Evolutionary conservation across 2,329 filamentous ascomycete species (phyloP), one percentile per base, ranked within the genome.

Genomic region (Zopfia rhizophila): DNA sequence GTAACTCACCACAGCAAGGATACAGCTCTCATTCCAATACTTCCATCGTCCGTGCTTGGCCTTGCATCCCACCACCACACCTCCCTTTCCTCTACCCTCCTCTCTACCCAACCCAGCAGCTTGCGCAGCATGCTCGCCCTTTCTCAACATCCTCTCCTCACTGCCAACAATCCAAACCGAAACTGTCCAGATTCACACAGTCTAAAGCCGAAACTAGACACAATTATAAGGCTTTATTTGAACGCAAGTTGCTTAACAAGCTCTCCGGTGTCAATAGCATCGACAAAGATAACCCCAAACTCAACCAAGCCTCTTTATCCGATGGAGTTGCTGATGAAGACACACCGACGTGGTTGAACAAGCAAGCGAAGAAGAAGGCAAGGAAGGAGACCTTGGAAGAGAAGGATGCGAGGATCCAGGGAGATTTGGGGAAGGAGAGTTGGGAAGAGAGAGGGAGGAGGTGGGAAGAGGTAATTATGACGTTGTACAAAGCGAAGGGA

Each of bases 1-100:
- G 30, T 17, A 18, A 16, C 16, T 13, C 25, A 7, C n/a, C 10
- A 23, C 25, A 18, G 13, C 10, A 16, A 3, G 18, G 13, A 19
- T 31, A 21, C n/a, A n/a, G n/a, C n/a, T n/a, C n/a, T n/a, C n/a
- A 14, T 37, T 23, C 45, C 7, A 48, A 35, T 25, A 24, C 43
- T 8, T 48, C 39, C 4, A 46, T 53, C 17, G 16, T 48, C 10
- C 46, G 38, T 18, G 22, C 54, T 3, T 54, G 51, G 51, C 32
- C 42, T 10, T 37, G 21, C 14, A 45, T 50, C n/a, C 31, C 42
- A 13, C 13, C 36, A 10, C 39, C 46, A 19, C 39, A 29, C 5
- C 36, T 37, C 7, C 43, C 35, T 6, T 39, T 37, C 21, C 8
- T 35, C 7, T 37, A 37, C 21, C 35, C 45, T 8, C 37, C 32